phyloP scores from a whole-genome alignment of 805 yeast species.

The Pichia nakasei region DNA sequence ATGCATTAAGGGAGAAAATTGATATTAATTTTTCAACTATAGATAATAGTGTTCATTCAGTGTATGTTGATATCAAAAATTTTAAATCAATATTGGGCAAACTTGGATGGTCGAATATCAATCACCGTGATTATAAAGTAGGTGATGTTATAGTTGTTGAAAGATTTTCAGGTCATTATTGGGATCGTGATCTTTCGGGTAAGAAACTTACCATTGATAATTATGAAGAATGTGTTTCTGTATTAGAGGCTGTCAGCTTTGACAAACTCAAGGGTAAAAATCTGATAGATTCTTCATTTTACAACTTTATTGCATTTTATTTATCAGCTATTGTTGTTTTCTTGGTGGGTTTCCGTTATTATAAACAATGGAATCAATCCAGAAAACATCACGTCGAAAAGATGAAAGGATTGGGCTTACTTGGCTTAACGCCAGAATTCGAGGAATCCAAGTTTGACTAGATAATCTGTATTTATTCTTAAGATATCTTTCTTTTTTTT shows the following conservation, averaged over 20 bases:
- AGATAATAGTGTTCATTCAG: constrained; percentile 33
- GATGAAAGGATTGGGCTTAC: constrained; percentile 12
- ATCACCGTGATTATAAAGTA: constrained; percentile 25
- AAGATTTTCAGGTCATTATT: constrained; percentile 24
- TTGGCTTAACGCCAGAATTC: constrained; percentile 10
- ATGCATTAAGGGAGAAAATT: constrained; percentile 44
- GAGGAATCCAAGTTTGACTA: constrained; percentile 11
- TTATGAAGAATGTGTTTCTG: constrained; percentile 6
- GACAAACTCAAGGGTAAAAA: constrained; percentile 1
- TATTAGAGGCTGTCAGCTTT: constrained; percentile 10
- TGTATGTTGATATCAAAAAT: constrained; percentile 41
- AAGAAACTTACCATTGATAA: constrained; percentile 9
- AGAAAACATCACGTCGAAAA: constrained; percentile 7
- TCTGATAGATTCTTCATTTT: neutral
- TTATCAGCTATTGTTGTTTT: neutral
- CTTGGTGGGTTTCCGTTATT: neutral
- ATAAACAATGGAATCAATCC: neutral
- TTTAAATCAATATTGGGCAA: constrained; percentile 12
- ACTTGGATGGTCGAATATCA: constrained; percentile 30
- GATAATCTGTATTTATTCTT: neutral
- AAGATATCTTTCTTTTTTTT: no score
- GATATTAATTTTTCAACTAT: constrained; percentile 27
- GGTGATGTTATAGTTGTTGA: constrained; percentile 54
- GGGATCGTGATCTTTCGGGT: constrained; percentile 14
- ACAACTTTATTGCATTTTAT: neutral